Percentiles rank a stretch among this genome's conserved stretches.
These are phyloP conservation scores for Babesia caballi DNA, from an alignment of 169 alveolate species.

Conservation along the genomic window DNA sequence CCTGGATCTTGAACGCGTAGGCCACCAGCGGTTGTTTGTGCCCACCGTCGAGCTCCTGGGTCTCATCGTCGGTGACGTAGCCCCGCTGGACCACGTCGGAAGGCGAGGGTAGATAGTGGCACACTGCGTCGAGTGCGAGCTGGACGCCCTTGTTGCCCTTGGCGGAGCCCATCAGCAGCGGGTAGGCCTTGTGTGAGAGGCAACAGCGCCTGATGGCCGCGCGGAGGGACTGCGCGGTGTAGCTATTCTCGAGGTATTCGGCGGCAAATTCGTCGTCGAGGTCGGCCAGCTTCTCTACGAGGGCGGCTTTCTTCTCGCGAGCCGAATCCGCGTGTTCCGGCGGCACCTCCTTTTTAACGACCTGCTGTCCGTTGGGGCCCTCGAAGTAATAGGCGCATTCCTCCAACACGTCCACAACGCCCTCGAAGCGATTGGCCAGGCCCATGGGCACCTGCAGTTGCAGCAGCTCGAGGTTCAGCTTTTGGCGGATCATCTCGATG, in stretches of 20 bases:
- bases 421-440: constrained; percentile 82
- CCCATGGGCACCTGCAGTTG: constrained; percentile 86
- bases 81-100: constrained; percentile 60
- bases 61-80: constrained; percentile 46
- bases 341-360: constrained; percentile 79
- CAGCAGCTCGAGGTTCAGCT: constrained; percentile 79
- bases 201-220: constrained; percentile 77
- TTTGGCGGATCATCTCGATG: constrained; percentile 79
- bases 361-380: constrained; percentile 84
- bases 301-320: background rate
- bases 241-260: constrained; percentile 75
- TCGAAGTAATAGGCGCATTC: constrained; percentile 83
- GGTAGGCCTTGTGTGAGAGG: constrained; percentile 75
- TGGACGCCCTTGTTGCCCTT: constrained; percentile 92
- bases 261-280: constrained; percentile 92
- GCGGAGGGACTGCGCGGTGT: constrained; percentile 37
- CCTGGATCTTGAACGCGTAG: constrained; percentile 90
- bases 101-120: constrained; percentile 91
- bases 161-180: constrained; percentile 95
- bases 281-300: constrained; percentile 81
- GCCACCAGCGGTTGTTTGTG: constrained; percentile 85
- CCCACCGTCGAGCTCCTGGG: constrained; percentile 11
- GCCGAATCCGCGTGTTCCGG: constrained; percentile 51
- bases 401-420: constrained; percentile 86
- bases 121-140: constrained; percentile 89